phyloP scores from a whole-genome alignment of 2,329 filamentous ascomycete genomes.

The Microsporum canis region DNA sequence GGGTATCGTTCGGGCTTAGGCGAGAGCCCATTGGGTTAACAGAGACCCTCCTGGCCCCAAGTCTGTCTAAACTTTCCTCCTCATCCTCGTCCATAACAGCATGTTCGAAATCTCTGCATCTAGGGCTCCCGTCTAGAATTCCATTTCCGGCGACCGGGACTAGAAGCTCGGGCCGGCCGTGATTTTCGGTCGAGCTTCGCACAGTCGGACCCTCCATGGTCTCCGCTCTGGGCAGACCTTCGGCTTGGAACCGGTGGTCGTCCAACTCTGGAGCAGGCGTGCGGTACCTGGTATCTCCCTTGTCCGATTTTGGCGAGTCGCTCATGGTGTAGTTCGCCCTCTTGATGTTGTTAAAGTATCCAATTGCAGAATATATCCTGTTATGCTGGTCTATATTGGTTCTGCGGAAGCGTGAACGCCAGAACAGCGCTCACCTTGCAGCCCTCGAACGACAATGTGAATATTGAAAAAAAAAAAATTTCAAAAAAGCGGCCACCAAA shows the following conservation, averaged over 20 bases:
- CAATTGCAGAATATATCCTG: background rate
- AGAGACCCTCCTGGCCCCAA: slow-evolving; percentile 29
- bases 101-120: slow-evolving; percentile 73
- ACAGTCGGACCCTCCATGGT: slow-evolving; percentile 26
- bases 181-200: slow-evolving; percentile 33
- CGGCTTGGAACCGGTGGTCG: slow-evolving; percentile 58
- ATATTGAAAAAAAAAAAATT: background rate
- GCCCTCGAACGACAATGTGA: slow-evolving; percentile 1
- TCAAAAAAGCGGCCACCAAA: background rate
- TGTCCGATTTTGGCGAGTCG: slow-evolving; percentile 54
- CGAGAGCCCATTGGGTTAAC: slow-evolving; percentile 31
- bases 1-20: slow-evolving; percentile 28
- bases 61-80: slow-evolving; percentile 25
- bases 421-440: background rate
- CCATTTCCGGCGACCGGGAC: slow-evolving; percentile 34
- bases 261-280: slow-evolving; percentile 60
- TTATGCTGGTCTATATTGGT: background rate
- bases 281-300: slow-evolving; percentile 49
- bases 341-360: background rate
- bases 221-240: slow-evolving; percentile 26
- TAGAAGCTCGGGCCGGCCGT: slow-evolving; percentile 37
- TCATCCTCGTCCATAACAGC: slow-evolving; percentile 70
- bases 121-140: slow-evolving; percentile 34
- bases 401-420: background rate
- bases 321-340: slow-evolving; percentile 27